Percentiles rank a stretch among this genome's conserved stretches.
These are phyloP conservation scores for Jamesozyma hellenica DNA, from an alignment of 805 yeast genomes.

Conservation along the genomic window DNA sequence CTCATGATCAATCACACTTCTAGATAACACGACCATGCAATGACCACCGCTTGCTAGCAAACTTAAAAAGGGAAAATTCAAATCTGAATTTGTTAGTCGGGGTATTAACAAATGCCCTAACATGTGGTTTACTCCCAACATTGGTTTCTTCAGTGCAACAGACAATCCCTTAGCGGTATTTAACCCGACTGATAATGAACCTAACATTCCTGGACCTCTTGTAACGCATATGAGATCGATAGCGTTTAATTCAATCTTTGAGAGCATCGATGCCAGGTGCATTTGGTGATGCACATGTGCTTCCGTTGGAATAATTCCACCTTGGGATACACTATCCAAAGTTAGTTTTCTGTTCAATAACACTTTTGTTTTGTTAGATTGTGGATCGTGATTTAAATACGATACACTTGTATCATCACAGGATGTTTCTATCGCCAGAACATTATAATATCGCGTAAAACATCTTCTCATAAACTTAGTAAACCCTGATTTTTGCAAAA, in stretches of 20 bases:
- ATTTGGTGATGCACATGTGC: constrained; percentile 75
- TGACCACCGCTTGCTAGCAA: constrained; percentile 90
- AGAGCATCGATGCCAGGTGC: constrained; percentile 43
- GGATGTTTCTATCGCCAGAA: constrained; percentile 82
- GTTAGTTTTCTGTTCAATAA: constrained; percentile 56
- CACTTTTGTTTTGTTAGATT: constrained; percentile 14
- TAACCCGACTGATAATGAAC: constrained; percentile 72
- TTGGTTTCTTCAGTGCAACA: constrained; percentile 65
- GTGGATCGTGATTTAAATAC: constrained; percentile 41
- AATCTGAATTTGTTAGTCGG: constrained; percentile 36
- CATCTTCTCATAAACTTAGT: neutral
- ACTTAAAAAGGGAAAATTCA: constrained; percentile 56
- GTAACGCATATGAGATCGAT: constrained; percentile 84
- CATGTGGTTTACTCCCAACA: constrained; percentile 94
- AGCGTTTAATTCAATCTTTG: constrained; percentile 22
- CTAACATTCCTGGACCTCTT: constrained; percentile 94
- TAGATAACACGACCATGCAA: constrained; percentile 71
- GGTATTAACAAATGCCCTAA: constrained; percentile 77
- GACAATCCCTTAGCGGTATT: constrained; percentile 80
- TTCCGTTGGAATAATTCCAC: constrained; percentile 82
- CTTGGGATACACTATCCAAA: constrained; percentile 51
- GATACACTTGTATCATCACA: constrained; percentile 95
- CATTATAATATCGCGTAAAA: constrained; percentile 26
- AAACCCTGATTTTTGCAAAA: no score
- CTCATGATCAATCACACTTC: constrained; percentile 52